Conservation (phyloP, 306 rosid species). For the Quercus cerris region DNA sequence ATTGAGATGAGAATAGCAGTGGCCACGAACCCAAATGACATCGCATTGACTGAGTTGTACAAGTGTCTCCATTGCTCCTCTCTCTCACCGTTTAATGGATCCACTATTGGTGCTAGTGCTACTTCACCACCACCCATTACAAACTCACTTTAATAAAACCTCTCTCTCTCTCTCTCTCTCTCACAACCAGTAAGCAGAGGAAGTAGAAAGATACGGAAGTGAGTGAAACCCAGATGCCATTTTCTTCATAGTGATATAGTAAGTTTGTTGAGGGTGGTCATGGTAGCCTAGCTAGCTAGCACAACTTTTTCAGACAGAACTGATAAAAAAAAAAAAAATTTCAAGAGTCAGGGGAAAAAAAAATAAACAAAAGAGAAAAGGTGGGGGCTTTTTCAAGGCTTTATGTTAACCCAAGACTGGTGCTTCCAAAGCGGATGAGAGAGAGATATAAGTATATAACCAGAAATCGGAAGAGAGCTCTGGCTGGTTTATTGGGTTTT, state of each 20-base stretch:
- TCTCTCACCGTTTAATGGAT: slow-evolving; percentile 41
- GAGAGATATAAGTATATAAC: neutral
- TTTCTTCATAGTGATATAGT: neutral
- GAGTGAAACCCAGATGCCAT: slow-evolving; percentile 4
- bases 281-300: neutral
- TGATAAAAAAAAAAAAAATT: neutral
- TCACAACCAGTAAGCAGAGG: slow-evolving; percentile 6
- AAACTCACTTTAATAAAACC: neutral
- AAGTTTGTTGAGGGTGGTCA: neutral
- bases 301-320: neutral
- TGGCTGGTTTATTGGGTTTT: neutral
- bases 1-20: slow-evolving; percentile 73
- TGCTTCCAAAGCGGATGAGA: neutral
- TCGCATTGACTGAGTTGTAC: slow-evolving; percentile 55
- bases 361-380: neutral
- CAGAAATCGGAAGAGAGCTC: slow-evolving; percentile 11
- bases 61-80: slow-evolving; percentile 51
- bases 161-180: neutral
- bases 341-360: neutral
- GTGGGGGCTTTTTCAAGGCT: neutral
- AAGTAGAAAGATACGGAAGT: neutral
- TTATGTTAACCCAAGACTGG: neutral
- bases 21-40: slow-evolving; percentile 70
- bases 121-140: slow-evolving; percentile 32
- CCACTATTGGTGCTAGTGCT: slow-evolving; percentile 35